These are phyloP conservation scores for Phytophthora litchii DNA, from an alignment of 352 stramenopile species.

Conservation along the genomic window DNA sequence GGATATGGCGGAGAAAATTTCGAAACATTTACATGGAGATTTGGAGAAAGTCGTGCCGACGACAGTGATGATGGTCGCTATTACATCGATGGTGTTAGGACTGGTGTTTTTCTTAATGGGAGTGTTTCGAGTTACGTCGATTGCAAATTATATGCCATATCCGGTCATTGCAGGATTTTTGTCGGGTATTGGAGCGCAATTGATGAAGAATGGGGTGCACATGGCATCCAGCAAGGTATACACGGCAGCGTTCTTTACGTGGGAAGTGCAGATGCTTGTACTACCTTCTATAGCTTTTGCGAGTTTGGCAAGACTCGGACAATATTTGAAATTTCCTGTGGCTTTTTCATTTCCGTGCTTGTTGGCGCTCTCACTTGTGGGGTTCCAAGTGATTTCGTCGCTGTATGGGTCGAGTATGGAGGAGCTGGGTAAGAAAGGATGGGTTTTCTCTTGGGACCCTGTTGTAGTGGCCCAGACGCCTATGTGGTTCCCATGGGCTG, in stretches of 20 bases:
- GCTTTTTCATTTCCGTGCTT: slow-evolving; percentile 78
- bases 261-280: slow-evolving; percentile 58
- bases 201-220: slow-evolving; percentile 84
- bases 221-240: slow-evolving; percentile 71
- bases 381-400: slow-evolving; percentile 58
- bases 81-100: slow-evolving; percentile 70
- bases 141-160: slow-evolving; percentile 88
- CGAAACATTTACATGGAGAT: slow-evolving; percentile 57
- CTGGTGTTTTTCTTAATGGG: slow-evolving; percentile 76
- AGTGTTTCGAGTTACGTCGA: slow-evolving; percentile 69
- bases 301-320: slow-evolving; percentile 51
- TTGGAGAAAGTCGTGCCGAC: slow-evolving; percentile 70
- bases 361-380: slow-evolving; percentile 58
- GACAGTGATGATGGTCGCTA: slow-evolving; percentile 71
- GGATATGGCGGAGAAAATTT: slow-evolving; percentile 78
- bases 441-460: slow-evolving; percentile 75
- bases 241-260: slow-evolving; percentile 58
- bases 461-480: slow-evolving; percentile 67
- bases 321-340: slow-evolving; percentile 67
- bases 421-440: slow-evolving; percentile 35
- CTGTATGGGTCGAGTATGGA: slow-evolving; percentile 45
- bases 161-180: slow-evolving; percentile 85
- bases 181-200: slow-evolving; percentile 74
- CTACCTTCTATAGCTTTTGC: slow-evolving; percentile 70
- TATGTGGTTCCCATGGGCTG: slow-evolving; percentile 79